Evolutionary conservation across 2,329 filamentous ascomycete genomes (phyloP), one percentile per base, ranked within the genome.

Genomic region (Botrytis pseudocinerea): DNA sequence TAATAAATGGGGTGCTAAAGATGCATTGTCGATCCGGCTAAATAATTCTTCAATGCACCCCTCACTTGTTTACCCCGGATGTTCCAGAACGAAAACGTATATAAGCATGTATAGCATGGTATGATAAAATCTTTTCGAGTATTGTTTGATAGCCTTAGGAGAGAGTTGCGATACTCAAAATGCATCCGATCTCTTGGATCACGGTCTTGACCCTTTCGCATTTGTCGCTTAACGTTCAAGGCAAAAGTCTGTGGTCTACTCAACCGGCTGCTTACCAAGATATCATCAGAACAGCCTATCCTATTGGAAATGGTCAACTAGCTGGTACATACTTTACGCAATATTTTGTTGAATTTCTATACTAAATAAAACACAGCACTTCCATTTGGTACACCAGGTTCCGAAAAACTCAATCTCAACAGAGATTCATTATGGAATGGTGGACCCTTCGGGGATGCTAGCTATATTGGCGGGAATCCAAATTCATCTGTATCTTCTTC

Each of bases 381-480:
- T 44, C 81, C 84, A 0, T 84, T 84, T 71, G 85, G 85, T 0
- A 74, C 79, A 25, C 81, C 85, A 0, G 83, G 83, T 14, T 68
- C 25, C 18, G 65, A 68, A 6, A 57, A 85, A 87, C 70, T 87
- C 8, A 82, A 80, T 32, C 72, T 87, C 54, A 87, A 87, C 68
- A 75, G 85, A 28, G 86, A 88, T 73, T 84, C 81, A 83, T 2
- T 85, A 85, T 4, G 86, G 86, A 0, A 85, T 38, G 59, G 70
- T 16, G 32, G 71, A 32, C 46, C 18, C 35, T 68, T n/a, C 57
- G 66, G 44, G 66, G 38, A 48, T 18, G 28, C n/a, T 28, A 35
- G 64, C n/a, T 66, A 83, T 82, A 80, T 71, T 87, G 87, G 75
- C 82, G 85, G 85, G 0, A 87, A 87, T 61, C 85, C 85, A 25